Evolutionary conservation across 495 filamentous ascomycete genomes (phyloP), one percentile per base, ranked within the genome.

Genomic region (Stereocaulon alpinum): DNA sequence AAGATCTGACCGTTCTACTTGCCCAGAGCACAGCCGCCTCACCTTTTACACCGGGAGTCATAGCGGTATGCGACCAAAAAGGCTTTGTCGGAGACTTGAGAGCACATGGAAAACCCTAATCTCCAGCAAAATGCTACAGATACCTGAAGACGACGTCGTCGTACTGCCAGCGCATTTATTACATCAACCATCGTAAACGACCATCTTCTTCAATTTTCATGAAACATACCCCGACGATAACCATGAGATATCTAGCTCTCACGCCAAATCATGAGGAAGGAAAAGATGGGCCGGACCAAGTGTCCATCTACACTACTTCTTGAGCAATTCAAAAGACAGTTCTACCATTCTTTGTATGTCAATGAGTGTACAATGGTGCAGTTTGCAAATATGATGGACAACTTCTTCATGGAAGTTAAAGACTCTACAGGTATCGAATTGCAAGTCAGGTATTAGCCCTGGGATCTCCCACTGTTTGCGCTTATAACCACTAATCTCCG

Each of bases 241-340:
- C 9, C 30, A 29, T 11, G 3, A 52, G 24, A 37, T 17, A 52
- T 18, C 15, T 6, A 37, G 15, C 4, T 18, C 29, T 12, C 12
- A n/a, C n/a, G 7, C 7, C 12, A 34, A 3, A 32, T 0, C 7
- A 14, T 29, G 29, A 37, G 12, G 17, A 30, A 6, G 34, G 30
- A n/a, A 37, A 52, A 17, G 3, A 52, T 52, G 49, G 14, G 12
- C 29, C 49, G 30, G 12, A 52, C n/a, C 11, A 52, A 37, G n/a
- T 3, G 17, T 11, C 49, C 49, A 12, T 20, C 30, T 17, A 51
- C 29, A 30, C 6, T 37, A 52, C 30, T 52, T 32, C 49, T 52
- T 12, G 49, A 52, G 7, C 49, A 52, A 18, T 52, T 52, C 29
- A 52, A 52, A 32, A 32, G 49, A 52, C 49, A 52, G 11, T 29